phyloP scores from a whole-genome alignment of 306 rosid species.

The Inga oerstediana region DNA sequence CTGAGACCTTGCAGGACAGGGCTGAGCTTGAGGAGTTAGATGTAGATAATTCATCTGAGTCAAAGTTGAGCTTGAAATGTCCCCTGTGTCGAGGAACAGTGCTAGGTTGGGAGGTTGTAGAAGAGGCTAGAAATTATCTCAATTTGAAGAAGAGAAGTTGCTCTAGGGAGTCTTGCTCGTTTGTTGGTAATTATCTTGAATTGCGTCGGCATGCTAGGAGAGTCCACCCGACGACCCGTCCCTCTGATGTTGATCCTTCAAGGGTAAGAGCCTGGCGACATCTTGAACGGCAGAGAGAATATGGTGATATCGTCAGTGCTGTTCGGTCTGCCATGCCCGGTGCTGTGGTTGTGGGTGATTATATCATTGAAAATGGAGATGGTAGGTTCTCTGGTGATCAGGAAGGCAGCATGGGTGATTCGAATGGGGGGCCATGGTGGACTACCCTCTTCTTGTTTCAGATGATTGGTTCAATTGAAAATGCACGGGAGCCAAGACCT shows the following conservation, averaged over 20 bases:
- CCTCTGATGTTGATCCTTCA: slow-evolving; percentile 75
- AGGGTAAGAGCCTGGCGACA: slow-evolving; percentile 83
- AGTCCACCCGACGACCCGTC: slow-evolving; percentile 78
- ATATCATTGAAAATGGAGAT: slow-evolving; percentile 85
- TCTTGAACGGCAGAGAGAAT: slow-evolving; percentile 87
- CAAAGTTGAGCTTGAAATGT: slow-evolving; percentile 66
- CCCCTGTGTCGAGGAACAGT: slow-evolving; percentile 85
- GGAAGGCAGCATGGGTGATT: slow-evolving; percentile 48
- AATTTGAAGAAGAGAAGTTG: slow-evolving; percentile 88
- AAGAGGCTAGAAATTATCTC: slow-evolving; percentile 84
- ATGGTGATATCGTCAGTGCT: slow-evolving; percentile 90
- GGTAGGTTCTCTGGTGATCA: slow-evolving; percentile 55
- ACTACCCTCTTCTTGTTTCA: slow-evolving; percentile 75
- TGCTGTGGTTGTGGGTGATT: slow-evolving; percentile 87
- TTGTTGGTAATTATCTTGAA: slow-evolving; percentile 81
- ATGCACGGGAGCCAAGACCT: slow-evolving; percentile 66
- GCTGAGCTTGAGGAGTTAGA: slow-evolving; percentile 61
- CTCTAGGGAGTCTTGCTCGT: slow-evolving; percentile 84
- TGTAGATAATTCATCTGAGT: slow-evolving; percentile 63
- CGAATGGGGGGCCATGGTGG: slow-evolving; percentile 68
- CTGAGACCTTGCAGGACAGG: slow-evolving; percentile 75
- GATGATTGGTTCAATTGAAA: slow-evolving; percentile 75
- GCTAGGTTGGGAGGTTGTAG: slow-evolving; percentile 84
- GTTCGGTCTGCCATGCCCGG: slow-evolving; percentile 87
- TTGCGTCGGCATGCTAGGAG: slow-evolving; percentile 93